These are phyloP conservation scores for Forsythia suspensa DNA, from an alignment of 257 asterid genomes.

Conservation along the genomic window DNA sequence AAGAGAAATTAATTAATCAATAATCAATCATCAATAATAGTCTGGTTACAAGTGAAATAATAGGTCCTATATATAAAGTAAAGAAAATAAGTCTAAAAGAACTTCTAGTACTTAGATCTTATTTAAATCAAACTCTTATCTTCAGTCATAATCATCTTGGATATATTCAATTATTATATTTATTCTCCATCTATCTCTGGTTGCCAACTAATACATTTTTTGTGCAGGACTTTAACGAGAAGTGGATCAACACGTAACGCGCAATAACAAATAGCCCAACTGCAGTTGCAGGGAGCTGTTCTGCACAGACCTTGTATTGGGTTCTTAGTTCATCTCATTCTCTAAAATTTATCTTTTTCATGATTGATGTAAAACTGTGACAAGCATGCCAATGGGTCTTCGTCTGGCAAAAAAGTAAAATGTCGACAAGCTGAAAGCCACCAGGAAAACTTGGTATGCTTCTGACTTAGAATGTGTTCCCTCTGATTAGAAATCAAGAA, in stretches of 20 bases:
- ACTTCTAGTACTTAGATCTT: too few relatives aligned
- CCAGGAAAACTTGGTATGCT: conserved; percentile 47
- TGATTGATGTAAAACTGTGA: conserved; percentile 54
- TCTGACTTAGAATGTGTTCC: conserved; percentile 74
- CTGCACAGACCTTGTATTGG: conserved; percentile 23
- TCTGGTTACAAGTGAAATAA: too few relatives aligned
- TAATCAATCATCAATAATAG: too few relatives aligned
- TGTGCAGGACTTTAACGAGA: conserved; percentile 69
- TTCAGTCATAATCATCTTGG: too few relatives aligned
- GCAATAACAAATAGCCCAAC: conserved; percentile 52
- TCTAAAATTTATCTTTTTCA: conserved; percentile 30
- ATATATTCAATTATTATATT: too few relatives aligned
- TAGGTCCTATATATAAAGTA: too few relatives aligned
- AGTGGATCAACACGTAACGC: conserved; percentile 71
- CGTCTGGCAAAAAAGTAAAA: conserved; percentile 41
- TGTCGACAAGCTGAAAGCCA: not conserved
- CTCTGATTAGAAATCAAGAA: conserved; percentile 51
- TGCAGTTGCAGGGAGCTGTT: conserved; percentile 33
- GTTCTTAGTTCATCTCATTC: conserved; percentile 16
- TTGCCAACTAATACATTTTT: not conserved
- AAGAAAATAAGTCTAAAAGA: too few relatives aligned
- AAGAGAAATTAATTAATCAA: too few relatives aligned
- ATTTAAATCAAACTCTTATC: too few relatives aligned
- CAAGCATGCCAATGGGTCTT: conserved; percentile 73
- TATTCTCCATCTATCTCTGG: not conserved